A percentile compares a stretch with the other conserved stretches of the same genome.
Conservation (phyloP, 169 alveolate species). For the Plasmodium gallinaceum region DNA sequence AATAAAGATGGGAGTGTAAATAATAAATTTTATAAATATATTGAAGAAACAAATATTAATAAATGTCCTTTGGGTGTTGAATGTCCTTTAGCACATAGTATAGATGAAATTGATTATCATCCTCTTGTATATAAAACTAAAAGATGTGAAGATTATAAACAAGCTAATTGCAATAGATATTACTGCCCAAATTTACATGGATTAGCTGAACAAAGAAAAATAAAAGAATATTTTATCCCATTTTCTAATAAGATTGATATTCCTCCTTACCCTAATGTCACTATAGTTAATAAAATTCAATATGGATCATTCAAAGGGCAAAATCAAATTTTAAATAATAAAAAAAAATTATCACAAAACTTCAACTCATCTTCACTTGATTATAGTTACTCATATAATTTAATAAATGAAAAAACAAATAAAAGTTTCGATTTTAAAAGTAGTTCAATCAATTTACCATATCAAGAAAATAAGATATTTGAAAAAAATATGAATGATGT, state of each 20-base stretch:
- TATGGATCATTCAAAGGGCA: constrained; percentile 74
- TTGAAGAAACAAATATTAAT: constrained; percentile 39
- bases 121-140: constrained; percentile 88
- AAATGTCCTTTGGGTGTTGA: constrained; percentile 89
- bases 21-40: constrained; percentile 71
- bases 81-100: constrained; percentile 89
- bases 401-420: neutral
- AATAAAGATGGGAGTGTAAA: constrained; percentile 72
- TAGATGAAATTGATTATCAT: constrained; percentile 88
- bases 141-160: constrained; percentile 83
- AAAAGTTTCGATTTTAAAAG: constrained; percentile 15
- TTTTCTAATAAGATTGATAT: constrained; percentile 82
- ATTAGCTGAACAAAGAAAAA: constrained; percentile 88
- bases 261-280: constrained; percentile 85
- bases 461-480: constrained; percentile 1
- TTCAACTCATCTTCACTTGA: neutral
- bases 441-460: constrained; percentile 22
- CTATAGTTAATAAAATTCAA: constrained; percentile 83
- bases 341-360: neutral
- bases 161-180: constrained; percentile 88
- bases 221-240: constrained; percentile 84
- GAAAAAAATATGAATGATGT: neutral
- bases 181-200: constrained; percentile 90
- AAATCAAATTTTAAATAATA: constrained; percentile 7
- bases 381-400: neutral